Evolutionary conservation across 495 filamentous ascomycete genomes (phyloP).

Genomic region (Staphylotrichum longicolle): DNA sequence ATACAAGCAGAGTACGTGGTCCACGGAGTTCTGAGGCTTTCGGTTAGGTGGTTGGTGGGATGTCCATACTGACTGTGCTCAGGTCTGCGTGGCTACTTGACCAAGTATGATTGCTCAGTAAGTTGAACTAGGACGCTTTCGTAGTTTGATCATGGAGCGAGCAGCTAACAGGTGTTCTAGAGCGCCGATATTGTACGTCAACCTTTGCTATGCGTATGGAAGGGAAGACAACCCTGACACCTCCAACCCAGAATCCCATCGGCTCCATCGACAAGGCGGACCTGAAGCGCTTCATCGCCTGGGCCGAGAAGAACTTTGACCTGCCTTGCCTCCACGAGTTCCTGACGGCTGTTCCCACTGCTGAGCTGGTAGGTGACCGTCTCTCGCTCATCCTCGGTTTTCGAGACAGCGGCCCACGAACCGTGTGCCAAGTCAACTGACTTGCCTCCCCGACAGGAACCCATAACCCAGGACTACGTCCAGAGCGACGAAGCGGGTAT

Average conservation of each 20-base stretch:
- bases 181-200: slow-evolving; percentile 26
- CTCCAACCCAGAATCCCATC: slow-evolving; percentile 55
- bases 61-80: not conserved
- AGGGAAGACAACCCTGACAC: slow-evolving; percentile 43
- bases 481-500: slow-evolving; percentile 63
- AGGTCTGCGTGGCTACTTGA: slow-evolving; percentile 59
- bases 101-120: slow-evolving; percentile 34
- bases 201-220: slow-evolving; percentile 40
- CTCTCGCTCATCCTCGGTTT: too few relatives aligned
- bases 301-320: slow-evolving; percentile 57
- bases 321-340: slow-evolving; percentile 77
- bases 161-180: not conserved
- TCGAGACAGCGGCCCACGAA: too few relatives aligned
- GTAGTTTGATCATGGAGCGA: not conserved
- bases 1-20: slow-evolving; percentile 14
- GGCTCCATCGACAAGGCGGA: slow-evolving; percentile 71
- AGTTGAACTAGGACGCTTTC: not conserved
- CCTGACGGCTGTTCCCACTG: slow-evolving; percentile 71
- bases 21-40: too few relatives aligned
- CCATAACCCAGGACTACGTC: slow-evolving; percentile 65
- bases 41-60: not conserved
- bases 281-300: slow-evolving; percentile 73
- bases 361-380: slow-evolving; percentile 55
- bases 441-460: slow-evolving; percentile 45
- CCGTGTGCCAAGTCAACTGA: too few relatives aligned